Base-by-base conservation (phyloP, 2,329 filamentous ascomycete genomes). In the Gyromitra esculenta region DNA sequence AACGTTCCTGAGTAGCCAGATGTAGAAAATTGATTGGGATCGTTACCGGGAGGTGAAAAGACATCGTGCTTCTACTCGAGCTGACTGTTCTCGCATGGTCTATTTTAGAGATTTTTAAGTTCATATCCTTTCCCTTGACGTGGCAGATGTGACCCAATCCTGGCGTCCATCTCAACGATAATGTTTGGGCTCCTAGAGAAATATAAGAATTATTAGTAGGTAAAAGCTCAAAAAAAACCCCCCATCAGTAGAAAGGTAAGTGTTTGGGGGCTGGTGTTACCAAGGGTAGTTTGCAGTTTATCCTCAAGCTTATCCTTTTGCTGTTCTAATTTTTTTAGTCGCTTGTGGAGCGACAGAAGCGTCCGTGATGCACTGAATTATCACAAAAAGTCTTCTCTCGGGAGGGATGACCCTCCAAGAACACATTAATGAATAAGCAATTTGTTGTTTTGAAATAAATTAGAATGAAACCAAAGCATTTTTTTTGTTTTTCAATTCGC, bases 71-170 rank as follows among this genome's bases (percentile, higher is more conserved):
- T 80, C 93, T 96, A 80, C 91, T 95, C 1, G 93, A 91, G 41
- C 91, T 91, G 64, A 98, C 87, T 69, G 70, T 76, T 41, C 74
- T 74, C 11, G 85, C 86, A 77, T 83, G 85, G 60, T 82, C 83
- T 65, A 86, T 80, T 8, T 83, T 82, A 70, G 85, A 83, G 2
- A 87, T 77, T 0, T 83, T 82, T 31, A 83, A 79, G 73, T 85
- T 83, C 5, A 88, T 85, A 81, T 96, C 91, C 82, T 92, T 94
- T 43, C 93, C 93, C 83, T 91, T 96, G 80, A 98, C 88, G 82
- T 98, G 94, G 80, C 92, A 94, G 81, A 97, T 92, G 82, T 99
- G 93, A 7, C 96, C 95, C 1, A 97, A 87, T 13, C 91, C 91
- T 0, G 95, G 91, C 0, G 91, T 93, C 92, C 94, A 98, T 81